These are phyloP conservation scores for Phytophthora sansomeana DNA, from an alignment of 352 stramenopile genomes.

Conservation along the genomic window DNA sequence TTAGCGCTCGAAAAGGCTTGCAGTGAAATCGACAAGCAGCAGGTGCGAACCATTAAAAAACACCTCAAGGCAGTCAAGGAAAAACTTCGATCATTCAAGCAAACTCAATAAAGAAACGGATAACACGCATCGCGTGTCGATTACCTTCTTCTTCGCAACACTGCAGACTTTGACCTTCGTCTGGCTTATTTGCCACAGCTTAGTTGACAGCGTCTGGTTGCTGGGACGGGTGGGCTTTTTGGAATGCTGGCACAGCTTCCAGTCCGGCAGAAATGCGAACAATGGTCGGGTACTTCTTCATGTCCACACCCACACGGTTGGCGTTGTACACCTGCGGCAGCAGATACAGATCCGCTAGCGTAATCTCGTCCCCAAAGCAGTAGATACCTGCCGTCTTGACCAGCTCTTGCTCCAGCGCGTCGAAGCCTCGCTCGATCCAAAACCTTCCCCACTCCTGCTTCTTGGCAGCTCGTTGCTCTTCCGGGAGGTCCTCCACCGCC, in stretches of 20 bases:
- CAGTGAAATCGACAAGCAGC: constrained; percentile 44
- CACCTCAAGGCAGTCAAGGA: constrained; percentile 59
- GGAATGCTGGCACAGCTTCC: constrained; percentile 81
- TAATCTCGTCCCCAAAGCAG: constrained; percentile 82
- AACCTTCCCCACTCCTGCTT: constrained; percentile 60
- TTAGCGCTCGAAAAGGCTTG: constrained; percentile 46
- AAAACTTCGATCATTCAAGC: constrained; percentile 41
- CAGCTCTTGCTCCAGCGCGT: constrained; percentile 79
- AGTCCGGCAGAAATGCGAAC: constrained; percentile 74
- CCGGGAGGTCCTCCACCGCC: constrained; percentile 47
- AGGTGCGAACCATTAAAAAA: constrained; percentile 54
- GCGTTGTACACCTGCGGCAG: constrained; percentile 95
- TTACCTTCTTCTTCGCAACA: constrained; percentile 3
- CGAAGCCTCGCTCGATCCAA: constrained; percentile 88
- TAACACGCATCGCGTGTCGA: neutral
- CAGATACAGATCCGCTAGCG: constrained; percentile 91
- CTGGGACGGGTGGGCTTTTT: constrained; percentile 76
- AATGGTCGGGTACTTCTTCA: constrained; percentile 91
- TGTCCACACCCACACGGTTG: constrained; percentile 88
- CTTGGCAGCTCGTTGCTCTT: constrained; percentile 61
- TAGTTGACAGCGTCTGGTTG: constrained; percentile 72
- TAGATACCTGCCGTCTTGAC: constrained; percentile 61
- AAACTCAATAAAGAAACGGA: constrained; percentile 26
- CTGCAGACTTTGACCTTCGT: neutral
- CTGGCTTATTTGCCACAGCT: neutral